A percentile compares a stretch with the other conserved stretches of the same genome.
Conservation (phyloP, 2,329 filamentous ascomycete genomes). For the Calonectria ilicicola region DNA sequence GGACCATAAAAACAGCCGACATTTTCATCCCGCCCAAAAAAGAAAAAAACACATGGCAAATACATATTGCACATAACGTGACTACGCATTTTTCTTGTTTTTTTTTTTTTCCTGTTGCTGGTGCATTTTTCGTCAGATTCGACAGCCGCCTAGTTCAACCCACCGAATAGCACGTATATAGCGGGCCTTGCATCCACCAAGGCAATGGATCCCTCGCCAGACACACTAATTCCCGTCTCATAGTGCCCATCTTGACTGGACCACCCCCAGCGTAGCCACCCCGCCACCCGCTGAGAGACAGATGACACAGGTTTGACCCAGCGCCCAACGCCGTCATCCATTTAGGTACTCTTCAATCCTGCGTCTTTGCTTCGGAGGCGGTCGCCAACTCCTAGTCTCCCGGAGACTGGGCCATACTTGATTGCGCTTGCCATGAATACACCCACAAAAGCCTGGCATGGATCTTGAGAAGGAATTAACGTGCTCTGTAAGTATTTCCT, state of each 20-base stretch:
- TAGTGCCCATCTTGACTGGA: conserved; percentile 7
- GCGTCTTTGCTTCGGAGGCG: conserved; percentile 16
- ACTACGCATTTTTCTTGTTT: not conserved
- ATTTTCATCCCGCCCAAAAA: not conserved
- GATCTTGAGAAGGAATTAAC: conserved; percentile 95
- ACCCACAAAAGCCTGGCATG: conserved; percentile 62
- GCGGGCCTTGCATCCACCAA: conserved; percentile 11
- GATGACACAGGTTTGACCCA: conserved; percentile 29
- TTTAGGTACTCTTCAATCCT: conserved; percentile 23
- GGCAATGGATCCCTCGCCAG: conserved; percentile 16
- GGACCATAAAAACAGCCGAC: not conserved
- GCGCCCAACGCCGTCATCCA: conserved; percentile 30
- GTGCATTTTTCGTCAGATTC: not conserved
- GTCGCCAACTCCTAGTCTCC: conserved; percentile 17
- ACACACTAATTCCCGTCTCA: conserved; percentile 24
- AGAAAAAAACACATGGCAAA: not conserved
- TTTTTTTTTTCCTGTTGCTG: not conserved
- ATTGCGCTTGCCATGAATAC: conserved; percentile 57
- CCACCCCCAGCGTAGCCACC: conserved; percentile 30
- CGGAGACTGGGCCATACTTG: conserved; percentile 30
- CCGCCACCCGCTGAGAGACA: conserved; percentile 37
- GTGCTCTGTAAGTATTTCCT: conserved; percentile 76
- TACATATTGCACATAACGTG: not conserved
- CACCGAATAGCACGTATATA: conserved; percentile 1
- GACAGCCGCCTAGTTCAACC: not conserved